Evolutionary conservation across 2,329 filamentous ascomycete genomes (phyloP).

Genomic region (Colletotrichum agaves): DNA sequence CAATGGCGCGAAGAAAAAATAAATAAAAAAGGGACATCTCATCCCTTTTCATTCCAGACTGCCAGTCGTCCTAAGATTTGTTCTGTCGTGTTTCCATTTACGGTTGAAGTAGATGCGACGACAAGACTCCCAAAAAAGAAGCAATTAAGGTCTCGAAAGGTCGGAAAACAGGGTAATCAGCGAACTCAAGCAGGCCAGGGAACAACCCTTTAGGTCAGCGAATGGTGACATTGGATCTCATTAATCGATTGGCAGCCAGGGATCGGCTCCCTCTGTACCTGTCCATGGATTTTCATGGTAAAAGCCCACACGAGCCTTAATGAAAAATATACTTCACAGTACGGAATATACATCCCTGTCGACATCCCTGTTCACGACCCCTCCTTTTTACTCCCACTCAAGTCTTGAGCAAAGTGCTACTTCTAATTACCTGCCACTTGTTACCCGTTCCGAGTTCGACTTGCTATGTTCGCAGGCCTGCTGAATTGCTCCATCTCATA

Average conservation of each 20-base stretch:
- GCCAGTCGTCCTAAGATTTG: conserved; percentile 8
- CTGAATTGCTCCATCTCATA: conserved; percentile 4
- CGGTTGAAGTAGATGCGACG: conserved; percentile 4
- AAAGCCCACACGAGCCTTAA: conserved; percentile 16
- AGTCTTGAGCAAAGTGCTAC: conserved; percentile 19
- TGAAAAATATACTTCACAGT: no score
- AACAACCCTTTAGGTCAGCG: conserved; percentile 28
- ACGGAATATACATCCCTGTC: background rate
- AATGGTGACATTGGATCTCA: conserved; percentile 17
- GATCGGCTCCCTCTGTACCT: conserved; percentile 19
- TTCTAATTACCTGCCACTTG: background rate
- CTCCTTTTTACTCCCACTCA: conserved; percentile 10
- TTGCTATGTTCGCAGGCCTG: background rate
- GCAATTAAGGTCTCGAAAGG: conserved; percentile 32
- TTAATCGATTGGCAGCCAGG: conserved; percentile 30
- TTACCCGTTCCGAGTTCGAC: background rate
- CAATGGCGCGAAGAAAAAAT: background rate
- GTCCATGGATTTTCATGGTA: conserved; percentile 28
- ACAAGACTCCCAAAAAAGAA: background rate
- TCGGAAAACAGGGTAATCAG: conserved; percentile 33
- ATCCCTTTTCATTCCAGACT: conserved; percentile 24
- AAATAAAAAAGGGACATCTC: no score
- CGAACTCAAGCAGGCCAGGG: conserved; percentile 15
- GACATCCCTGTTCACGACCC: conserved; percentile 26
- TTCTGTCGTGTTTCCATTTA: background rate